Evolutionary conservation across 1,284 basidiomycete species (phyloP).

Genomic region (Hortiboletus rubellus): DNA sequence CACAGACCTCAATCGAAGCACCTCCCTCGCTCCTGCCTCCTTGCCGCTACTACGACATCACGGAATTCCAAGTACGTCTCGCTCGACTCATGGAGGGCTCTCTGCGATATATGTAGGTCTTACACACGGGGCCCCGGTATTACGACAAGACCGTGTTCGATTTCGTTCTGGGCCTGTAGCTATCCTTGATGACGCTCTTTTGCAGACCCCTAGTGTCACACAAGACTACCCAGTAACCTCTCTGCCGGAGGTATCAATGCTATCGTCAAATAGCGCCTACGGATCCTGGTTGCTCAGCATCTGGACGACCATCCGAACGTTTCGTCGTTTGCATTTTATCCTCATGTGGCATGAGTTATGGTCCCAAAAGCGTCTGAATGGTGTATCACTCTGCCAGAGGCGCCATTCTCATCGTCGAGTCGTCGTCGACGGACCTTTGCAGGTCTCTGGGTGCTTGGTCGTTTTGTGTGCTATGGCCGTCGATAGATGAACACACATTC

Average conservation of each 20-base stretch:
- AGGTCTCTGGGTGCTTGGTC: background rate
- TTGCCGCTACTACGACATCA: conserved; percentile 83
- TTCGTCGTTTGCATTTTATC: too few species aligned
- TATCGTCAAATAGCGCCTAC: conserved; percentile 43
- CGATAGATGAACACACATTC: too few species aligned
- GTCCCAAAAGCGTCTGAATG: too few species aligned
- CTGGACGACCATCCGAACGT: too few species aligned
- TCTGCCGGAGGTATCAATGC: conserved; percentile 51
- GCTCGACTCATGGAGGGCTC: background rate
- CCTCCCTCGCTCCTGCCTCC: conserved; percentile 80
- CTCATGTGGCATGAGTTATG: too few species aligned
- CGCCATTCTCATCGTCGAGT: conserved; percentile 53
- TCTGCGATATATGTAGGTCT: conserved; percentile 30
- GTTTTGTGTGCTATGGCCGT: background rate
- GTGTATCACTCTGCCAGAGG: conserved; percentile 40
- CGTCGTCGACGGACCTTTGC: too few species aligned
- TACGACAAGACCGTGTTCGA: conserved; percentile 87
- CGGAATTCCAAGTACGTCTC: conserved; percentile 58
- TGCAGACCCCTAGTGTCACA: conserved; percentile 46
- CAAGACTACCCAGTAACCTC: conserved; percentile 43
- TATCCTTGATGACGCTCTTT: background rate
- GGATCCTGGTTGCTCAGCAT: too few species aligned
- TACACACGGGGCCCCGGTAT: conserved; percentile 76
- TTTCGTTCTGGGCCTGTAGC: background rate
- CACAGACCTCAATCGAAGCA: conserved; percentile 79